These are phyloP conservation scores for Tulasnella sp. DNA, from an alignment of 768 basidiomycete species.

Conservation along the genomic window DNA sequence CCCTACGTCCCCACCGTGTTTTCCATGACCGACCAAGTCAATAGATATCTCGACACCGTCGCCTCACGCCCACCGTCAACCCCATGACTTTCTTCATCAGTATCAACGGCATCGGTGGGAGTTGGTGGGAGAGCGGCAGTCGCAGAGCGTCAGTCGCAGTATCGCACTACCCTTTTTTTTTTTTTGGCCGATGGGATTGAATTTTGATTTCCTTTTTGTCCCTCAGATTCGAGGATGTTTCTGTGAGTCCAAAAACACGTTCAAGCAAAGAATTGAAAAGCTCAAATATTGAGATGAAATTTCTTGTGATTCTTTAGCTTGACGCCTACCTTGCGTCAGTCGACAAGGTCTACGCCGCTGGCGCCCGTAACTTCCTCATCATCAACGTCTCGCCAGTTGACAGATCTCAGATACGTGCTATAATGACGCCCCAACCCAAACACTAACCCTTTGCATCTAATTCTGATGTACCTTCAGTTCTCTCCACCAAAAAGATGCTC, in stretches of 20 bases:
- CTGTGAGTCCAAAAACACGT: neutral
- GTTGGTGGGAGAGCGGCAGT: too few species aligned
- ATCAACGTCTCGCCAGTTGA: slow-evolving; percentile 51
- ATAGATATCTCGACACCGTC: slow-evolving; percentile 40
- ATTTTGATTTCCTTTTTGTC: neutral
- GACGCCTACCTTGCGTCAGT: slow-evolving; percentile 38
- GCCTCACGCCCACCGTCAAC: slow-evolving; percentile 39
- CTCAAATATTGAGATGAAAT: neutral
- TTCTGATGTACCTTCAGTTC: too few species aligned
- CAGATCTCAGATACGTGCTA: slow-evolving; percentile 39
- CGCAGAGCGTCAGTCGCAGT: neutral
- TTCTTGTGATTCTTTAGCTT: slow-evolving; percentile 21
- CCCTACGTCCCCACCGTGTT: slow-evolving; percentile 4
- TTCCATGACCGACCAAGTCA: slow-evolving; percentile 50
- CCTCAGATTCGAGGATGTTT: neutral
- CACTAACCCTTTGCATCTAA: too few species aligned
- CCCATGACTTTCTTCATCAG: slow-evolving; percentile 61
- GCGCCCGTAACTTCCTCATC: slow-evolving; percentile 52
- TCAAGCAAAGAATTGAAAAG: neutral
- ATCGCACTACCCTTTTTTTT: too few species aligned
- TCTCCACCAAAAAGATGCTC: too few species aligned
- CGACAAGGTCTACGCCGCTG: slow-evolving; percentile 31
- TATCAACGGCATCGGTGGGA: slow-evolving; percentile 47
- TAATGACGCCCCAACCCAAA: too few species aligned
- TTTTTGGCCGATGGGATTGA: too few species aligned